Conservation (phyloP, 2,329 filamentous ascomycete species). For the Diaporthe ampelina region DNA sequence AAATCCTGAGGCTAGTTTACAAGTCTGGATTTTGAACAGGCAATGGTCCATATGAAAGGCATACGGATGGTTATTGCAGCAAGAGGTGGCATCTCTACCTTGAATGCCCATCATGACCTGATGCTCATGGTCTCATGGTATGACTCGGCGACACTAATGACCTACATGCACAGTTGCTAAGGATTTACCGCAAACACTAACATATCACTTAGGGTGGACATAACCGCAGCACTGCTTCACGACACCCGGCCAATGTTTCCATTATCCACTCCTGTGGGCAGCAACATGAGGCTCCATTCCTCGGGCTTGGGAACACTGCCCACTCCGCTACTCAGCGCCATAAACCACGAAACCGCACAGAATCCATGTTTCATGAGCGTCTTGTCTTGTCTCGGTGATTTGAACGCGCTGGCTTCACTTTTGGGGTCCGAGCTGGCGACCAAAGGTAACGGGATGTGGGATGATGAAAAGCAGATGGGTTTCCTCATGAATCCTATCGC, state of each 20-base stretch:
- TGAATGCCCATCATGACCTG: background rate
- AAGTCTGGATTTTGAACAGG: conserved; percentile 4
- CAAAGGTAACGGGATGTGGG: conserved; percentile 4
- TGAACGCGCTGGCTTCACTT: background rate
- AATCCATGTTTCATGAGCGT: background rate
- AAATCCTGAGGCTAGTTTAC: background rate
- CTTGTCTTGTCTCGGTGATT: background rate
- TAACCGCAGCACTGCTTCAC: conserved; percentile 15
- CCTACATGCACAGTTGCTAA: too few relatives aligned
- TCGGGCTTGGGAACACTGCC: background rate
- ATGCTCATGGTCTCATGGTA: conserved; percentile 22
- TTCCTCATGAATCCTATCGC: background rate
- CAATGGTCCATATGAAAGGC: conserved; percentile 8
- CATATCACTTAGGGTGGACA: background rate
- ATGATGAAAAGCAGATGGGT: conserved; percentile 5
- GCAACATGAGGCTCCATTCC: background rate
- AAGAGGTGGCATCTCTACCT: conserved; percentile 20
- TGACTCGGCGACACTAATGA: background rate
- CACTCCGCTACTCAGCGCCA: background rate
- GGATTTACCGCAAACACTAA: background rate
- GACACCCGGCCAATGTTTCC: conserved; percentile 6
- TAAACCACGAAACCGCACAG: background rate
- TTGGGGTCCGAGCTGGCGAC: background rate
- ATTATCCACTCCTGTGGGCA: background rate
- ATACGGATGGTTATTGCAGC: background rate